Evolutionary conservation across 75 land plant species (phyloP), one percentile per base, ranked within the genome.

Genomic region (Isoetes taiwanensis): DNA sequence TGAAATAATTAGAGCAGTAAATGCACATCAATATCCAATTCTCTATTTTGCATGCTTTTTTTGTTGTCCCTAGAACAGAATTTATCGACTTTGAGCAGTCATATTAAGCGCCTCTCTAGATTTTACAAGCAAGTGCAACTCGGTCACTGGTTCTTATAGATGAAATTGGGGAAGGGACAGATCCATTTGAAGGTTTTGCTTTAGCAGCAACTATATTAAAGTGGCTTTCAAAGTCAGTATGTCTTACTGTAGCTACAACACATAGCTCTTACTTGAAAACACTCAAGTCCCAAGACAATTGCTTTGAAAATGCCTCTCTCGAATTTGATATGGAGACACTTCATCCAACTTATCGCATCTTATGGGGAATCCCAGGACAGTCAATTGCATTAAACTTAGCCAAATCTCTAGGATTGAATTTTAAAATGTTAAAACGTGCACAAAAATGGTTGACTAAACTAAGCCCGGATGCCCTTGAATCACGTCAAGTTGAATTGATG

Each of bases 141-240:
- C 56, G 78, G 25, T 86, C 97, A 26, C 72, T 91, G 34, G 73
- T 91, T 43, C 77, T 91, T 26, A 73, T 86, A 62, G 97, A 91
- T 75, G 97, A 91, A 59, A 83, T 86, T 64, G 97, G 97, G 5
- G 75, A 79, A 63, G 93, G 97, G 19, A 91, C 97, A 56, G 97
- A 91, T 54, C 97, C 97, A 58, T 76, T 85, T 26, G 97, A 91
- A 80, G 97, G 97, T 33, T 70, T 85, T 37, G 91, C 93, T 56
- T 78, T 91, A 53, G 82, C 97, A 20, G 43, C 79, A 38, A 85
- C 95, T 64, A 76, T 91, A 31, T 65, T 91, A 62, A 73, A 71
- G 34, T 61, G 78, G 62, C 66, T 91, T 32, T 73, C 71, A 28
- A 26, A 75, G 52, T 56, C 65, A 34, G 82, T 76, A 24, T 65